These are phyloP conservation scores for Solanum clarkiae DNA, from an alignment of 257 asterid genomes.

Conservation along the genomic window DNA sequence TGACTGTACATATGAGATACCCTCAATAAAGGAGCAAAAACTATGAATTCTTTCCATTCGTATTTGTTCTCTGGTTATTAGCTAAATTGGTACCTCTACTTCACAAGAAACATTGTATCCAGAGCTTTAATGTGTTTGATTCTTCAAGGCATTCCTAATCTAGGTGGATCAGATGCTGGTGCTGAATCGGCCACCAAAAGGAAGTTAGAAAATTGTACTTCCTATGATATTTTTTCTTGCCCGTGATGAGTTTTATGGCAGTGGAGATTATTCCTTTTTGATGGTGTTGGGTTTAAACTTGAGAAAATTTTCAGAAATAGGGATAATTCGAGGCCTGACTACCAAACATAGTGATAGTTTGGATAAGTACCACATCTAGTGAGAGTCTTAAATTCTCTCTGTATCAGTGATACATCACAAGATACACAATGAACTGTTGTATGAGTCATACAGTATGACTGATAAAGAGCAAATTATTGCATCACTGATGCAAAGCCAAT, in stretches of 20 bases:
- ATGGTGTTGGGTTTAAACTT: background rate
- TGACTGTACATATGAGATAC: constrained; percentile 65
- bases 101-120: constrained; percentile 74
- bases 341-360: background rate
- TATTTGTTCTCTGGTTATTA: background rate
- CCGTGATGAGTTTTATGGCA: background rate
- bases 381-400: background rate
- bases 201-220: constrained; percentile 20
- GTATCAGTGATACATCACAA: too few species aligned
- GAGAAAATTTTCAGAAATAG: background rate
- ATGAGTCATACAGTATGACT: too few species aligned
- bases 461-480: too few species aligned
- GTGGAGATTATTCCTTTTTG: background rate
- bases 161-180: constrained; percentile 54
- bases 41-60: constrained; percentile 52
- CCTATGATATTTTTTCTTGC: background rate
- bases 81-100: constrained; percentile 1
- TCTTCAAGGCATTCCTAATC: constrained; percentile 66
- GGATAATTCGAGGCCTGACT: background rate
- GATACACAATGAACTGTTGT: too few species aligned
- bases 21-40: constrained; percentile 57
- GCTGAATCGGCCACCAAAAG: constrained; percentile 34
- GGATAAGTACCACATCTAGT: background rate
- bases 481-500: too few species aligned
- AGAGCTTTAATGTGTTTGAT: constrained; percentile 53